Conservation (phyloP, 768 basidiomycete species). For the Baorangia bicolor region DNA sequence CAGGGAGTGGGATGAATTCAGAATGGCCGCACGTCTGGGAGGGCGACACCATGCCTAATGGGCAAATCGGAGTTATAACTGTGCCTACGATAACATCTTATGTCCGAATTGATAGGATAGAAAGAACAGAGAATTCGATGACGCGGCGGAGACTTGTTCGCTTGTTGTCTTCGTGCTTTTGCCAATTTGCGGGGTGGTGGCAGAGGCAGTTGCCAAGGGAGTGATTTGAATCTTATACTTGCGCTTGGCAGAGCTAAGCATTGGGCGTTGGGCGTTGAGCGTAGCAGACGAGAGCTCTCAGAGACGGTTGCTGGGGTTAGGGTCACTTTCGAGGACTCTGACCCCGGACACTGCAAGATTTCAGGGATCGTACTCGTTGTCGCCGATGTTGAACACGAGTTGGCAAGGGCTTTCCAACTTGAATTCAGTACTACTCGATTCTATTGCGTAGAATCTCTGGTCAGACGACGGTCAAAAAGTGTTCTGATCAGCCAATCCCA, state of each 20-base stretch:
- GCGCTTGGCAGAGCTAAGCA: not conserved
- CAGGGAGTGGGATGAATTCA: not conserved
- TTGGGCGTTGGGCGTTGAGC: too few species aligned
- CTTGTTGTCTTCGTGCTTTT: not conserved
- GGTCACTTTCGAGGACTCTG: conserved; percentile 3
- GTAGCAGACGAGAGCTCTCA: too few species aligned
- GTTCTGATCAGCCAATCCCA: not conserved
- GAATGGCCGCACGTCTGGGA: too few species aligned
- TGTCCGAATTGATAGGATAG: not conserved
- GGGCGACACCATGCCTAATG: not conserved
- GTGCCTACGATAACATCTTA: not conserved
- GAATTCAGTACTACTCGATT: not conserved
- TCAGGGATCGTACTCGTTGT: not conserved
- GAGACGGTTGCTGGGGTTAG: too few species aligned
- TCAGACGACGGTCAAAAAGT: not conserved
- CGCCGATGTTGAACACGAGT: conserved; percentile 9
- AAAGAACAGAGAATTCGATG: not conserved
- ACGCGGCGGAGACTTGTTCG: too few species aligned
- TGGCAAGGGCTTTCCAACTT: not conserved
- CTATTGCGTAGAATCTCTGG: not conserved
- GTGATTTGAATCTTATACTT: not conserved
- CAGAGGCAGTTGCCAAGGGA: not conserved
- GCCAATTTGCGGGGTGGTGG: not conserved
- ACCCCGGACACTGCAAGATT: conserved; percentile 24
- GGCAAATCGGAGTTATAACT: not conserved